Evolutionary conservation across 2,329 filamentous ascomycete species (phyloP).

Genomic region (Sordariomycetes sp.): DNA sequence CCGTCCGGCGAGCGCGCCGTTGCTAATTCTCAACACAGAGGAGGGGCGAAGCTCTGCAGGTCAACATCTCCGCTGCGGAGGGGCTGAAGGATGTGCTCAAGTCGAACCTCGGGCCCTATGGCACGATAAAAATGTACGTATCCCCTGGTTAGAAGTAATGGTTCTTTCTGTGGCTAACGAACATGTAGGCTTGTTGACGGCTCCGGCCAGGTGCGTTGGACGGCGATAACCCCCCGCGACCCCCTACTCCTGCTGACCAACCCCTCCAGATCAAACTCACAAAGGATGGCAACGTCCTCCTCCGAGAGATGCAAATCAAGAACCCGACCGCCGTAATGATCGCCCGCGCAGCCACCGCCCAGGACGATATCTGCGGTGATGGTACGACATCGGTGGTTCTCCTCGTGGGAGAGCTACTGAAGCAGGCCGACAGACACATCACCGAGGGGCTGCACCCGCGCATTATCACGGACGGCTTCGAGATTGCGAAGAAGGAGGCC

Average conservation of each 20-base stretch:
- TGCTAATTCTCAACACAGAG: constrained; percentile 43
- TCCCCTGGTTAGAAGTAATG: neutral
- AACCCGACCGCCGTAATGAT: constrained; percentile 92
- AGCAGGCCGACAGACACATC: constrained; percentile 95
- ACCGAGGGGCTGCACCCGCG: constrained; percentile 92
- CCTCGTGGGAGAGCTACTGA: constrained; percentile 89
- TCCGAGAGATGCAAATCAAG: constrained; percentile 84
- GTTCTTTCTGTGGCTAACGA: constrained; percentile 13
- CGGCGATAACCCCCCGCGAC: neutral
- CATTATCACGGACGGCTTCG: constrained; percentile 95
- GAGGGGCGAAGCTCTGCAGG: constrained; percentile 89
- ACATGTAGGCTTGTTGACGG: constrained; percentile 53
- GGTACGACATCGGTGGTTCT: constrained; percentile 95
- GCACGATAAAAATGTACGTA: constrained; percentile 86
- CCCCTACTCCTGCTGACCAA: constrained; percentile 10
- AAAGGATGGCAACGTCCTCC: constrained; percentile 88
- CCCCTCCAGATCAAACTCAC: constrained; percentile 81
- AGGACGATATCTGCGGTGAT: constrained; percentile 97
- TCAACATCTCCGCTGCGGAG: constrained; percentile 96
- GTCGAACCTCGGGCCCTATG: constrained; percentile 87
- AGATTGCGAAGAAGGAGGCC: constrained; percentile 88
- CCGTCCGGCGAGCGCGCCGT: constrained; percentile 7
- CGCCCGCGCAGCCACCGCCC: constrained; percentile 78
- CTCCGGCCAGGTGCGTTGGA: constrained; percentile 48
- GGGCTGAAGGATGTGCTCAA: constrained; percentile 89